A percentile compares a stretch with the other conserved stretches of the same genome.
Evolutionary conservation across 352 stramenopile species (phyloP).

Genomic region (Phytophthora cactorum): DNA sequence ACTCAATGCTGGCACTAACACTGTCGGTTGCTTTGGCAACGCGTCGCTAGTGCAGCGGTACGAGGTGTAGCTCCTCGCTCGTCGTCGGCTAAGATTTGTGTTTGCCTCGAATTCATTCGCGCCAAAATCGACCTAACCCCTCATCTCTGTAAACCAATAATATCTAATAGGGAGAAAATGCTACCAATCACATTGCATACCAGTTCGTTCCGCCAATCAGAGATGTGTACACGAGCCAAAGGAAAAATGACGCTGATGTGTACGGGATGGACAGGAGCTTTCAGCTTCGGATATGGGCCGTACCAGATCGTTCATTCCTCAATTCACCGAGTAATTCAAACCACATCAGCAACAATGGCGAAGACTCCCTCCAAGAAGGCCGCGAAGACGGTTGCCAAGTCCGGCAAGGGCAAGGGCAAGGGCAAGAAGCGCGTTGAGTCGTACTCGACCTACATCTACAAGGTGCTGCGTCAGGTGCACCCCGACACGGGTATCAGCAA

Average conservation of each 20-base stretch:
- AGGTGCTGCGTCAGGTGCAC: conserved; percentile 95
- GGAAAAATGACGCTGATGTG: conserved; percentile 16
- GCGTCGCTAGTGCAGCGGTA: background rate
- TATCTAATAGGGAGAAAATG: background rate
- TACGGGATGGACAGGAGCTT: conserved; percentile 15
- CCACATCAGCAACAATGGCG: conserved; percentile 74
- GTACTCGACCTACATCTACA: conserved; percentile 94
- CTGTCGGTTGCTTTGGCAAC: background rate
- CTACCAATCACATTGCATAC: conserved; percentile 23
- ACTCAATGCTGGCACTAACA: background rate
- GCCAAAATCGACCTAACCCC: conserved; percentile 36
- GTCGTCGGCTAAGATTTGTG: background rate
- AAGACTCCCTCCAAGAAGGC: conserved; percentile 97
- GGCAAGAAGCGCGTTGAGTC: conserved; percentile 90
- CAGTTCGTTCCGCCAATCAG: conserved; percentile 33
- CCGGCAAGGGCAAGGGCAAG: conserved; percentile 83
- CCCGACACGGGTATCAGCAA: conserved; percentile 97
- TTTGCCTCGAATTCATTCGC: conserved; percentile 15
- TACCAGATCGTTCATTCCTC: conserved; percentile 27
- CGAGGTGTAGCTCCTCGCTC: background rate
- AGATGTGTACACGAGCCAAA: conserved; percentile 1
- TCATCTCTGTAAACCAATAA: conserved; percentile 11
- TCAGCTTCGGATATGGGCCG: conserved; percentile 1
- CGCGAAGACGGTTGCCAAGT: conserved; percentile 82
- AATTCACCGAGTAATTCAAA: conserved; percentile 45